Evolutionary conservation across 2,329 filamentous ascomycete genomes (phyloP), one percentile per base, ranked within the genome.

Genomic region (Fusarium tuaranense): DNA sequence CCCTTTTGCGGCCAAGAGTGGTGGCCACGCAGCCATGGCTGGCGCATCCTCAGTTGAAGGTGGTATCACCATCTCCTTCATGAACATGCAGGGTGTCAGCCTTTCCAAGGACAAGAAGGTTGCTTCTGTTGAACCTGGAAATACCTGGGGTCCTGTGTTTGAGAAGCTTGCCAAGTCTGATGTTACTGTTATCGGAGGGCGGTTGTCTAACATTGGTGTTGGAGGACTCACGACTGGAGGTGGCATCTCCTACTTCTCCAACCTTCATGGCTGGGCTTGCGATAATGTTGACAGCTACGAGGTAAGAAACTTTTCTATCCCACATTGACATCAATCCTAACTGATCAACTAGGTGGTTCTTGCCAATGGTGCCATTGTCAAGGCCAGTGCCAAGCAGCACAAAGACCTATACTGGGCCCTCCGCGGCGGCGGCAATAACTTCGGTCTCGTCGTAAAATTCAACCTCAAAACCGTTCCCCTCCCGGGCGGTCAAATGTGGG

Each of bases 331-430:
- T 12, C 9, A 1, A n/a, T 16, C 5, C 62, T 66, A 30, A 59
- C 16, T 5, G 9, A 18, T 22, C 7, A 13, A 13, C 18, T 6
- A 69, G 70, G 39, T 74, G 1, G 65, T 73, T 20, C 71, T 74
- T 7, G 48, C 71, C 7, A 74, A 74, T 9, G 72, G 71, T 2
- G 7, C 20, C 0, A 71, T 74, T n/a, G 46, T 71, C 51, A 46
- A 55, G 13, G 41, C 72, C 2, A 72, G 58, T 32, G 9, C 73
- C 0, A 69, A 67, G 0, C 55, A 78, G 3, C 78, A 86, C 57
- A n/a, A 78, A 0, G 85, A 87, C 46, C 80, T 88, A 0, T 87
- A 81, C 76, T 83, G 81, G 72, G 86, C 86, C 4, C 79, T 87
- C 1, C 82, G 84, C 1, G 72, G 71, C 2, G 87, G 87, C 5